A percentile compares a stretch with the other conserved stretches of the same genome.
Evolutionary conservation across 2,329 filamentous ascomycete genomes (phyloP).

Genomic region (Gyromitra esculenta): DNA sequence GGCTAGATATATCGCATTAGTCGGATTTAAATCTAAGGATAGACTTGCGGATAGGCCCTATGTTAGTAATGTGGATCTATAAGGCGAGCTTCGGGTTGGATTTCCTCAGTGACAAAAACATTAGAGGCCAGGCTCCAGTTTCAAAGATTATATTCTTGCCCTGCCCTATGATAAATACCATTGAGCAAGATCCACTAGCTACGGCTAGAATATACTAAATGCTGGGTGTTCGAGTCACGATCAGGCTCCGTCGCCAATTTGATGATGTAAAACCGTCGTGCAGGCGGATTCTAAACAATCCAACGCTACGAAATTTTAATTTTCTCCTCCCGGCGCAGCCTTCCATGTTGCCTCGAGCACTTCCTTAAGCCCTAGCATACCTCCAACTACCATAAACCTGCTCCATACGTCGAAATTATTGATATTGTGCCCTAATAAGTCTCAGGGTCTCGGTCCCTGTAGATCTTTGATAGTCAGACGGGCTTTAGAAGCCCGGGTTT

Average conservation of each 20-base stretch:
- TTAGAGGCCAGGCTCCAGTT: not conserved
- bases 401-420: too few relatives aligned
- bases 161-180: not conserved
- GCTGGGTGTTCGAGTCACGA: not conserved
- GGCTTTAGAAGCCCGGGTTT: too few relatives aligned
- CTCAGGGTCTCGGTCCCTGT: too few relatives aligned
- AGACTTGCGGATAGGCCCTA: not conserved
- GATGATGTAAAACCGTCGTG: not conserved
- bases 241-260: not conserved
- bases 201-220: slow-evolving; percentile 12
- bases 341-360: not conserved
- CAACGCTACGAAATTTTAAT: not conserved
- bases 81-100: not conserved
- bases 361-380: not conserved
- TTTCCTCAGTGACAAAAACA: not conserved
- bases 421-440: too few relatives aligned
- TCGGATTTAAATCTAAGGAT: not conserved
- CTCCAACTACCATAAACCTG: not conserved
- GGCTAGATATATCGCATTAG: not conserved
- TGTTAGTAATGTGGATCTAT: not conserved
- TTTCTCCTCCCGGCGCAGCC: not conserved
- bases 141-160: not conserved
- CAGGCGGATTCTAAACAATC: not conserved
- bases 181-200: not conserved
- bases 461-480: too few relatives aligned